phyloP scores from a whole-genome alignment of 1,284 basidiomycete species.

The Xerocomus tenax region DNA sequence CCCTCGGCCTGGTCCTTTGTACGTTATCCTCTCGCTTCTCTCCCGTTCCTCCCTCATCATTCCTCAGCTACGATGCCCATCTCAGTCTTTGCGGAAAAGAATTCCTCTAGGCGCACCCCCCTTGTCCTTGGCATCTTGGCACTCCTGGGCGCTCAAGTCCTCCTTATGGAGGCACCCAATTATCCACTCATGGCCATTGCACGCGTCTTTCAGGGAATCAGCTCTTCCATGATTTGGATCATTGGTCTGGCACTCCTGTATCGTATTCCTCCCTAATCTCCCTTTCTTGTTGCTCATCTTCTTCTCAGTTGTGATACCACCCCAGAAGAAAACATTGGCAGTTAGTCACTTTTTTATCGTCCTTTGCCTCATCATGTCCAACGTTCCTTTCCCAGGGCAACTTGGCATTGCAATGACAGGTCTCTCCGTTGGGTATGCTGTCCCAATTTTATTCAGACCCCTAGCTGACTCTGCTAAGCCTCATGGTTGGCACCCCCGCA shows the following conservation, averaged over 20 bases:
- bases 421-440: slow-evolving; percentile 52
- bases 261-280: slow-evolving; percentile 15
- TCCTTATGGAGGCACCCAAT: slow-evolving; percentile 69
- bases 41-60: background rate
- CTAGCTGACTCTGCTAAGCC: slow-evolving; percentile 20
- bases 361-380: slow-evolving; percentile 8
- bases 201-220: slow-evolving; percentile 63
- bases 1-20: slow-evolving; percentile 46
- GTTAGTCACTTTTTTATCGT: slow-evolving; percentile 35
- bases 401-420: slow-evolving; percentile 68
- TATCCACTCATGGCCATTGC: slow-evolving; percentile 68
- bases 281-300: slow-evolving; percentile 5
- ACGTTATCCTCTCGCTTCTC: slow-evolving; percentile 16
- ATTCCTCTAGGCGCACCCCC: slow-evolving; percentile 47
- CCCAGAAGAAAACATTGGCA: slow-evolving; percentile 49
- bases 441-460: background rate
- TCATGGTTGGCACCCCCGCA: slow-evolving; percentile 58
- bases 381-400: slow-evolving; percentile 40
- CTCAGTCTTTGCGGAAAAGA: slow-evolving; percentile 59
- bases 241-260: slow-evolving; percentile 66
- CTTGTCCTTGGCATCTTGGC: slow-evolving; percentile 52
- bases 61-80: slow-evolving; percentile 58
- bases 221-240: slow-evolving; percentile 69
- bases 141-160: slow-evolving; percentile 52
- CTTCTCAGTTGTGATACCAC: slow-evolving; percentile 56